These are phyloP conservation scores for Penicillium janthinellum DNA, from an alignment of 2,329 filamentous ascomycete species.

Conservation along the genomic window DNA sequence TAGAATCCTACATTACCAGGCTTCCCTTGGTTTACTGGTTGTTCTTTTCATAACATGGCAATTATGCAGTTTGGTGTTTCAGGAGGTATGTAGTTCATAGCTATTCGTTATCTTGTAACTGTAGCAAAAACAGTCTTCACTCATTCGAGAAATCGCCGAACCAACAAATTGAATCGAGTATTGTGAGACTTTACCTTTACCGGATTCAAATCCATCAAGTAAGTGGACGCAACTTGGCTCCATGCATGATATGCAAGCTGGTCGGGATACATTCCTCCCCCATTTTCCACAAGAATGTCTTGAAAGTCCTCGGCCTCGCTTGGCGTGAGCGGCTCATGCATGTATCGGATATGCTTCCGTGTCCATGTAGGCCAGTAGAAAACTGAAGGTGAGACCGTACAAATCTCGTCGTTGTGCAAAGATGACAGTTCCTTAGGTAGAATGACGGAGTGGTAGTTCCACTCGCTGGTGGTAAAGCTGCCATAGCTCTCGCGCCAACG, in stretches of 20 bases:
- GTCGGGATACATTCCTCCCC: conserved; percentile 39
- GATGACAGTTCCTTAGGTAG: conserved; percentile 36
- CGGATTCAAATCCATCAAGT: conserved; percentile 38
- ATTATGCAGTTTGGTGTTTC: background rate
- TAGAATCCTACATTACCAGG: no score
- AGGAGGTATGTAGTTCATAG: background rate
- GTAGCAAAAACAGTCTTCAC: background rate
- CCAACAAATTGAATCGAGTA: conserved; percentile 44
- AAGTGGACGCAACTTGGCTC: conserved; percentile 42
- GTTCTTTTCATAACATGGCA: no score
- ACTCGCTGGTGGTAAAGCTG: conserved; percentile 37
- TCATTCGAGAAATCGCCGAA: conserved; percentile 20
- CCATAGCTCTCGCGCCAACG: conserved; percentile 41
- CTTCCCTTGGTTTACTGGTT: no score
- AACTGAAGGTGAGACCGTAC: conserved; percentile 38
- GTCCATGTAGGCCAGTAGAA: conserved; percentile 50
- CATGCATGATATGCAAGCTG: conserved; percentile 46
- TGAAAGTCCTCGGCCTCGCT: conserved; percentile 36
- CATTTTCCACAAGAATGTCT: conserved; percentile 33
- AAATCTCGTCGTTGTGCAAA: conserved; percentile 36
- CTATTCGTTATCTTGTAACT: background rate
- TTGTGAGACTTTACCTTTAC: conserved; percentile 34
- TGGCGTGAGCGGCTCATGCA: conserved; percentile 38
- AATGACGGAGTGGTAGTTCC: conserved; percentile 45
- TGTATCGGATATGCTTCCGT: conserved; percentile 42